phyloP scores from a whole-genome alignment of 768 basidiomycete genomes.

The Boletus vinaceobasis region DNA sequence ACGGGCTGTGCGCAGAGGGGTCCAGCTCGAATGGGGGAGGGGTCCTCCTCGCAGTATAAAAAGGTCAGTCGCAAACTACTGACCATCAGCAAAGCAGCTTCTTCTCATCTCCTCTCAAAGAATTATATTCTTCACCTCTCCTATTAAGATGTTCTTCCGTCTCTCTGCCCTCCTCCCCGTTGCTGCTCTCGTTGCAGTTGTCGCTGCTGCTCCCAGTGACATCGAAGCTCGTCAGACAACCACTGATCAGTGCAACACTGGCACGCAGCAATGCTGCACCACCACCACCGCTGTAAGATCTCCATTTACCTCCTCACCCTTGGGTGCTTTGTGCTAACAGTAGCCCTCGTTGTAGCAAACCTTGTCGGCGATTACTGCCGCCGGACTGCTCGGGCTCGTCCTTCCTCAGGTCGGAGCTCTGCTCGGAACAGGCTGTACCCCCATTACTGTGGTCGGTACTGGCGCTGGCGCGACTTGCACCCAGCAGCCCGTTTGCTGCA shows the following conservation, averaged over 20 bases:
- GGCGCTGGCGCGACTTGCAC: slow-evolving; percentile 5
- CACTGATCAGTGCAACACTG: no score
- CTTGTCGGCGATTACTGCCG: not conserved
- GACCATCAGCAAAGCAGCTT: not conserved
- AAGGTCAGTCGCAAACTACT: not conserved
- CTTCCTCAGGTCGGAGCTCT: not conserved
- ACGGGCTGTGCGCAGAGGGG: no score
- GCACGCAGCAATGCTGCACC: not conserved
- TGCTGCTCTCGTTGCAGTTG: no score
- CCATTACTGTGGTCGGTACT: not conserved
- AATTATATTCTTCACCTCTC: not conserved
- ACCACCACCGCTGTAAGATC: not conserved
- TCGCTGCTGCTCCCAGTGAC: no score
- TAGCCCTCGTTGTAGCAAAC: not conserved
- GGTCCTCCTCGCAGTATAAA: no score
- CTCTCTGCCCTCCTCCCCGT: no score
- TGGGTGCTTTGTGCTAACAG: not conserved
- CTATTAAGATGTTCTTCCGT: no score
- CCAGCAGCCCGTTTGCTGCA: slow-evolving; percentile 18
- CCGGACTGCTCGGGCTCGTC: not conserved
- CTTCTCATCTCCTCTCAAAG: not conserved
- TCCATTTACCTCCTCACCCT: no score
- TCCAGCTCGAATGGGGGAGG: no score
- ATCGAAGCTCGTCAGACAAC: no score
- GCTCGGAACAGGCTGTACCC: slow-evolving; percentile 8